These are phyloP conservation scores for Macrophomina pseudophaseolina DNA, from an alignment of 2,329 filamentous ascomycete species.

Conservation along the genomic window DNA sequence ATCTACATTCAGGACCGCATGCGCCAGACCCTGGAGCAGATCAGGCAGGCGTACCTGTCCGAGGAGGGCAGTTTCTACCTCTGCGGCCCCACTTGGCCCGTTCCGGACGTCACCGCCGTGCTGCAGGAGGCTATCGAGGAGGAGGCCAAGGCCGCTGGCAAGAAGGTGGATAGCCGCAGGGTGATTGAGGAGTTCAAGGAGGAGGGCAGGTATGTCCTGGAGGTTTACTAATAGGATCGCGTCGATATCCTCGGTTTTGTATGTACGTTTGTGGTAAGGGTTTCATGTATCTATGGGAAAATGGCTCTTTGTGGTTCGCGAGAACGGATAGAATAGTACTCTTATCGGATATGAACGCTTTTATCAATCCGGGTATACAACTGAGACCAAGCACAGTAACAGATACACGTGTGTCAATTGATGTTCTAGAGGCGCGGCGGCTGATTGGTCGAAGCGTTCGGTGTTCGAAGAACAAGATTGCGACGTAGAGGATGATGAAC, in stretches of 20 bases:
- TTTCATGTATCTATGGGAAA: too few relatives aligned
- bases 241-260: background rate
- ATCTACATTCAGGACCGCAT: slow-evolving; percentile 99
- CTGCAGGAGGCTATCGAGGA: slow-evolving; percentile 86
- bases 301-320: background rate
- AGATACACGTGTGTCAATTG: too few relatives aligned
- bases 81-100: slow-evolving; percentile 97
- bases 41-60: slow-evolving; percentile 83
- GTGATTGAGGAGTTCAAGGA: slow-evolving; percentile 99
- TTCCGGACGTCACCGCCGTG: slow-evolving; percentile 93
- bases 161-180: slow-evolving; percentile 83
- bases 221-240: slow-evolving; percentile 75
- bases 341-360: too few relatives aligned
- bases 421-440: too few relatives aligned
- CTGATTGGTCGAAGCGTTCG: too few relatives aligned
- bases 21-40: slow-evolving; percentile 82
- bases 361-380: too few relatives aligned
- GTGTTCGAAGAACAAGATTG: too few relatives aligned
- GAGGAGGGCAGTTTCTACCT: slow-evolving; percentile 95
- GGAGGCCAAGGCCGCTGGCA: slow-evolving; percentile 63
- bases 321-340: too few relatives aligned
- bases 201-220: slow-evolving; percentile 88
- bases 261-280: background rate
- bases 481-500: too few relatives aligned
- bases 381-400: too few relatives aligned